These are phyloP conservation scores for Dothideomycetes sp. DNA, from an alignment of 2,329 filamentous ascomycete genomes.

Conservation along the genomic window DNA sequence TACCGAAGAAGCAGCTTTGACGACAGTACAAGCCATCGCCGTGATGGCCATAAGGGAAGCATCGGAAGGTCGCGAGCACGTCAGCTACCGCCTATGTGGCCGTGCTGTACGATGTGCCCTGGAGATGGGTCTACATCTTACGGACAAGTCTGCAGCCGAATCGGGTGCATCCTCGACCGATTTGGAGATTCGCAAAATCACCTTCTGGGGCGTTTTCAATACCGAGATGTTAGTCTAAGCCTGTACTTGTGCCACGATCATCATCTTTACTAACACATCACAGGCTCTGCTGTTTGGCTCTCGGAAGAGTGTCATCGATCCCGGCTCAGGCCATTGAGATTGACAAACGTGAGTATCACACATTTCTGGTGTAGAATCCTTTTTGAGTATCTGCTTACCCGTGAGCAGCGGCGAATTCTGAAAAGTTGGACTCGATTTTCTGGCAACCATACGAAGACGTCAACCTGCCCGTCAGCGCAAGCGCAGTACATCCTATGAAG, in stretches of 20 bases:
- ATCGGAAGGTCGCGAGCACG: slow-evolving; percentile 57
- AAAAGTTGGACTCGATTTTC: slow-evolving; percentile 21
- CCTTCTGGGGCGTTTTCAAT: slow-evolving; percentile 46
- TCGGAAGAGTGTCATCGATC: slow-evolving; percentile 39
- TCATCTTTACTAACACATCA: background rate
- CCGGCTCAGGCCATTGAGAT: slow-evolving; percentile 41
- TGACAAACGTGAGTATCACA: slow-evolving; percentile 32
- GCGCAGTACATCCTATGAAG: slow-evolving; percentile 59
- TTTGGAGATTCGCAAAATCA: slow-evolving; percentile 40
- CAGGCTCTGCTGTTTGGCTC: slow-evolving; percentile 38
- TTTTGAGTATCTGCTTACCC: background rate
- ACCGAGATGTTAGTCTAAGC: slow-evolving; percentile 35
- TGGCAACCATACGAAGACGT: slow-evolving; percentile 32
- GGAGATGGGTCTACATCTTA: slow-evolving; percentile 59
- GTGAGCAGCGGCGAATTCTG: slow-evolving; percentile 4
- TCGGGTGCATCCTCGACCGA: slow-evolving; percentile 32
- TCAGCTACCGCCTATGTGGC: slow-evolving; percentile 63
- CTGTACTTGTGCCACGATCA: background rate
- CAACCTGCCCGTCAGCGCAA: slow-evolving; percentile 41
- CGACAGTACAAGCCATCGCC: slow-evolving; percentile 64
- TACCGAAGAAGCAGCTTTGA: slow-evolving; percentile 51
- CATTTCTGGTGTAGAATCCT: slow-evolving; percentile 15
- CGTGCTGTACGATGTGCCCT: slow-evolving; percentile 63
- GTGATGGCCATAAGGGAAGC: slow-evolving; percentile 69
- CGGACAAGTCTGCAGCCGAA: slow-evolving; percentile 23